Evolutionary conservation across 2,329 filamentous ascomycete genomes (phyloP), one percentile per base, ranked within the genome.

Genomic region (Talaromyces sp.): DNA sequence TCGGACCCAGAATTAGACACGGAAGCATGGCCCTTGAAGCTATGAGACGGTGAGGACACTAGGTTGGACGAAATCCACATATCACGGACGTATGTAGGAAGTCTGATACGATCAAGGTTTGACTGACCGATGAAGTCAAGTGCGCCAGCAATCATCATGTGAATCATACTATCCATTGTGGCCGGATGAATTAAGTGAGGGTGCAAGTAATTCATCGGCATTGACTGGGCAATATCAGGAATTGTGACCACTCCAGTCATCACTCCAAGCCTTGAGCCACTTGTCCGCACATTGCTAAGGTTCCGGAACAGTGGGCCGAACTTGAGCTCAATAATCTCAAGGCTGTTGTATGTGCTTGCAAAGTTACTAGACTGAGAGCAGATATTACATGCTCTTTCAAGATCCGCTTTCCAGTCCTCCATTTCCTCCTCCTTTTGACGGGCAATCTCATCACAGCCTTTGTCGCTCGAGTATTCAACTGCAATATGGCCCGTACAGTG

Each of bases 101-200:
- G 49, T 40, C 63, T 60, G 3, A 67, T 57, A 16, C 52, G 52
- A 22, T 62, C 55, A 3, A 72, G 45, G 5, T 54, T 60, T 4
- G 55, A 20, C 16, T 59, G 56, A 2, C 62, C 57, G 8, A 52
- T 62, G 30, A 61, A 45, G 40, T 70, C 65, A 33, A 65, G 50
- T 3, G 67, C 55, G 2, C 65, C 62, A 3, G 63, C 54, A 32
- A 70, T 60, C 30, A 65, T 61, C 36, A 65, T 52, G 33, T 70
- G 68, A 14, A 74, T 62, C 55, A 72, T 64, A 41, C 60, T 67
- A 22, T 75, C 70, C 55, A 75, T 61, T 3, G 71, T 72, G 10
- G 65, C 60, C 8, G 72, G 72, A 27, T 75, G 72, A 17, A 74
- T 68, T 4, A 72, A 32, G 50, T 73, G 70, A 0, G 63, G 49